Percentiles rank a stretch among this genome's conserved stretches.
These are phyloP conservation scores for Casuarina glauca DNA, from an alignment of 306 rosid genomes.

Conservation along the genomic window DNA sequence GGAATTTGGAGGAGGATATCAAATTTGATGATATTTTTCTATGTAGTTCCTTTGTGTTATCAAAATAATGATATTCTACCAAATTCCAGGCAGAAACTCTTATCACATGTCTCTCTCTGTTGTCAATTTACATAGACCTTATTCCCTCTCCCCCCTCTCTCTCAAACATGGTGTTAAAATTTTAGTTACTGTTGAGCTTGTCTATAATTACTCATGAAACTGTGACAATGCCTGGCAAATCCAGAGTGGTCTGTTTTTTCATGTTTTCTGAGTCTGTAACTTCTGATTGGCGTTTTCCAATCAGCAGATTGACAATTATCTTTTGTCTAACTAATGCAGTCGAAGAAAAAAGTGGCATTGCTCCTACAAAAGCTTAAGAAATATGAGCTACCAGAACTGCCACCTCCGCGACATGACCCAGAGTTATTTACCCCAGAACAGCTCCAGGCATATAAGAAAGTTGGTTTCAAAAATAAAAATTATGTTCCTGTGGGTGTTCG, in stretches of 20 bases:
- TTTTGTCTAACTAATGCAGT: constrained; percentile 49
- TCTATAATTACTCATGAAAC: background rate
- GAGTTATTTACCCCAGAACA: constrained; percentile 87
- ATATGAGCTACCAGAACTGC: constrained; percentile 92
- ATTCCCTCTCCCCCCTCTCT: background rate
- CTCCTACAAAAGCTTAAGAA: constrained; percentile 91
- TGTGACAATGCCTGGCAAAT: background rate
- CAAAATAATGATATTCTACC: too few relatives aligned
- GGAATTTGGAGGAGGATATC: background rate
- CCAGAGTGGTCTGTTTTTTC: background rate
- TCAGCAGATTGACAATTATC: constrained; percentile 24
- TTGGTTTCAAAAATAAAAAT: constrained; percentile 91
- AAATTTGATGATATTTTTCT: background rate
- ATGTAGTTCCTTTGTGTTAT: too few relatives aligned
- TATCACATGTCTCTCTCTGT: too few relatives aligned
- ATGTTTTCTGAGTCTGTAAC: constrained; percentile 5
- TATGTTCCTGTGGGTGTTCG: constrained; percentile 98
- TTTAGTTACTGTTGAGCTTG: background rate
- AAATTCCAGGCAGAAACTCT: too few relatives aligned
- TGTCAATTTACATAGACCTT: too few relatives aligned
- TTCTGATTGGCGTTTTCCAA: constrained; percentile 10
- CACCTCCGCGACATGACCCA: constrained; percentile 86
- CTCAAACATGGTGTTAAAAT: background rate
- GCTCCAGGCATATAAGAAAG: constrained; percentile 83
- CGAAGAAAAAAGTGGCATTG: constrained; percentile 94